Conservation (phyloP, 1,284 basidiomycete species). For the Ganoderma leucocontextum region DNA sequence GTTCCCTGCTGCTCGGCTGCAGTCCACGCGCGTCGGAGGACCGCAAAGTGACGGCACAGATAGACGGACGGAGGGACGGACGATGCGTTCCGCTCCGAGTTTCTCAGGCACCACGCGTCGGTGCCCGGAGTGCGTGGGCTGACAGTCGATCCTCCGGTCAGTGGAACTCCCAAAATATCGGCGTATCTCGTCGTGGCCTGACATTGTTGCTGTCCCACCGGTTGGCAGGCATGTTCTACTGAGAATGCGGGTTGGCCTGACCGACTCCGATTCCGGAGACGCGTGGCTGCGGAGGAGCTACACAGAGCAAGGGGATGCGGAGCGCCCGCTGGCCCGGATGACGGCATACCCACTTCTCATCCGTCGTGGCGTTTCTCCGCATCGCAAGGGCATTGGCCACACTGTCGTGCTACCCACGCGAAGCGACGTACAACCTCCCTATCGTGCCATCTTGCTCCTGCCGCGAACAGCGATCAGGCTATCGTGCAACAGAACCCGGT, state of each 20-base stretch:
- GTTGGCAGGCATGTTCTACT: background rate
- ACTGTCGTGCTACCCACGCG: background rate
- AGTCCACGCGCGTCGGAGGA: background rate
- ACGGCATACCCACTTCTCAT: constrained; percentile 13
- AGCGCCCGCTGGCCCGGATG: constrained; percentile 11
- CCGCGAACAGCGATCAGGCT: constrained; percentile 10
- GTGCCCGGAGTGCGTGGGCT: background rate
- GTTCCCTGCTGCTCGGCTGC: background rate
- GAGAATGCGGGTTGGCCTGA: background rate
- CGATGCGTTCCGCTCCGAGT: background rate
- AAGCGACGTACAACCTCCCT: background rate
- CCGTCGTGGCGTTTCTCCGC: constrained; percentile 10
- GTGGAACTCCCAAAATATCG: background rate
- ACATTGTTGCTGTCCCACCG: background rate
- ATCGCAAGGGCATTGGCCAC: constrained; percentile 10
- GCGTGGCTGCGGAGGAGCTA: background rate
- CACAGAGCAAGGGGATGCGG: constrained; percentile 7
- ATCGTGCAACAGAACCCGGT: background rate
- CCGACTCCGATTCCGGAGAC: background rate
- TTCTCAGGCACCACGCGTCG: background rate
- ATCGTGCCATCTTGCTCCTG: background rate
- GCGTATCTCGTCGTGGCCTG: background rate
- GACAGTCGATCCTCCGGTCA: background rate
- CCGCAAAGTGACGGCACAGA: background rate
- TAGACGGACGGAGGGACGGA: background rate